Percentiles rank a stretch among this genome's conserved stretches.
phyloP scores from a whole-genome alignment of 331 rosid genomes.

The Prunus yedoensis region DNA sequence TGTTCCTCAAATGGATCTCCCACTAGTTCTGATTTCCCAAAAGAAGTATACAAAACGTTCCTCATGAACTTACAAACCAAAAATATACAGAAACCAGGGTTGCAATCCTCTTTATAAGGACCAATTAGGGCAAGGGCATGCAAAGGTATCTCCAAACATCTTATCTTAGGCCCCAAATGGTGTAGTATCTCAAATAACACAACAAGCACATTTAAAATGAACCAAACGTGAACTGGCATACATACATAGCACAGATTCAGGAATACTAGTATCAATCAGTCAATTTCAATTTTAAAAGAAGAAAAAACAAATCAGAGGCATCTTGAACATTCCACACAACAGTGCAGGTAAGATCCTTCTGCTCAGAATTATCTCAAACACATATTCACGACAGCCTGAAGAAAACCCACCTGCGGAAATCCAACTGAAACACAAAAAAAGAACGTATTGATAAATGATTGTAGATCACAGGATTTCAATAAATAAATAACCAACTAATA shows the following conservation, averaged over 20 bases:
- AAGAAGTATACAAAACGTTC: background rate
- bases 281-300: background rate
- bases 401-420: slow-evolving; percentile 80
- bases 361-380: slow-evolving; percentile 24
- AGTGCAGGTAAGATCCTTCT: slow-evolving; percentile 28
- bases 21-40: background rate
- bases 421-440: slow-evolving; percentile 52
- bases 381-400: slow-evolving; percentile 32
- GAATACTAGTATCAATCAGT: background rate
- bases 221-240: background rate
- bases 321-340: slow-evolving; percentile 10
- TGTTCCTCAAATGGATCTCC: slow-evolving; percentile 2
- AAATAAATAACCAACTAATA: background rate
- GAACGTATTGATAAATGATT: slow-evolving; percentile 31
- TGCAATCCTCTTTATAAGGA: background rate
- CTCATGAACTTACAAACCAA: background rate
- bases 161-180: background rate
- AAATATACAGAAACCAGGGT: background rate
- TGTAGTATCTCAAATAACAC: background rate
- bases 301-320: background rate
- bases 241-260: background rate
- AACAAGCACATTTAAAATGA: slow-evolving; percentile 1
- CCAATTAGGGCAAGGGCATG: background rate
- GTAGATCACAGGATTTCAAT: slow-evolving; percentile 8
- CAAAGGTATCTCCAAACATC: background rate